Evolutionary conservation across 2,329 filamentous ascomycete genomes (phyloP).

Genomic region (Xylariomycetidae sp.): DNA sequence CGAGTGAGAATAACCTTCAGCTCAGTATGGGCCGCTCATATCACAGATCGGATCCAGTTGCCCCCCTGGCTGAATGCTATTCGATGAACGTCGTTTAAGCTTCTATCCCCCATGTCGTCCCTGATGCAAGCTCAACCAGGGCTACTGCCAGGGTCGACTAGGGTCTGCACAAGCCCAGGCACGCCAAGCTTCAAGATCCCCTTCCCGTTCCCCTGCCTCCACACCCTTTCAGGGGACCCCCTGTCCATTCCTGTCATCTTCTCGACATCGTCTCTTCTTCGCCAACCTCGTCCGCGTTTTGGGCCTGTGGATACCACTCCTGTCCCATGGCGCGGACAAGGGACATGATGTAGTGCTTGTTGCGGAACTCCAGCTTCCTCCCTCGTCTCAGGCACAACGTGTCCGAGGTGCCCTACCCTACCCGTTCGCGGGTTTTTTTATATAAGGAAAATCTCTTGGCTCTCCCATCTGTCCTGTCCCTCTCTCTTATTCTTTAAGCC

Average conservation of each 20-base stretch:
- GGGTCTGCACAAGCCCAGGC: neutral
- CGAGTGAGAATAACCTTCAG: too few species aligned
- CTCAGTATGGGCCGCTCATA: too few species aligned
- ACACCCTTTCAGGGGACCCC: constrained; percentile 7
- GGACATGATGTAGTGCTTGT: constrained; percentile 24
- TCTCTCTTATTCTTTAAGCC: constrained; percentile 28
- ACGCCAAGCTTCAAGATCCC: constrained; percentile 2
- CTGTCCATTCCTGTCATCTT: constrained; percentile 23
- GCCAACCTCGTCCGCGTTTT: constrained; percentile 34
- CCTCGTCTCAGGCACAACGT: constrained; percentile 16
- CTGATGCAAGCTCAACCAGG: too few species aligned
- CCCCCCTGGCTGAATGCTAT: too few species aligned
- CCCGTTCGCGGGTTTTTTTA: constrained; percentile 19
- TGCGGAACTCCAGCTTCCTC: constrained; percentile 20
- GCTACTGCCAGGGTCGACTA: neutral
- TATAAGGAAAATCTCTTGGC: constrained; percentile 40
- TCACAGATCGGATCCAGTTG: too few species aligned
- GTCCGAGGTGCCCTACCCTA: constrained; percentile 17
- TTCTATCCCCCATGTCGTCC: neutral
- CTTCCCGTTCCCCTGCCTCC: constrained; percentile 19
- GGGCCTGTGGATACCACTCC: constrained; percentile 34
- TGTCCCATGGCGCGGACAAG: constrained; percentile 21
- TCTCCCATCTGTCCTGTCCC: constrained; percentile 26
- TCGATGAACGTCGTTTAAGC: too few species aligned
- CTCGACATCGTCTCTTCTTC: constrained; percentile 25